Evolutionary conservation across 768 basidiomycete genomes (phyloP).

Genomic region (Scleroderma bovista): DNA sequence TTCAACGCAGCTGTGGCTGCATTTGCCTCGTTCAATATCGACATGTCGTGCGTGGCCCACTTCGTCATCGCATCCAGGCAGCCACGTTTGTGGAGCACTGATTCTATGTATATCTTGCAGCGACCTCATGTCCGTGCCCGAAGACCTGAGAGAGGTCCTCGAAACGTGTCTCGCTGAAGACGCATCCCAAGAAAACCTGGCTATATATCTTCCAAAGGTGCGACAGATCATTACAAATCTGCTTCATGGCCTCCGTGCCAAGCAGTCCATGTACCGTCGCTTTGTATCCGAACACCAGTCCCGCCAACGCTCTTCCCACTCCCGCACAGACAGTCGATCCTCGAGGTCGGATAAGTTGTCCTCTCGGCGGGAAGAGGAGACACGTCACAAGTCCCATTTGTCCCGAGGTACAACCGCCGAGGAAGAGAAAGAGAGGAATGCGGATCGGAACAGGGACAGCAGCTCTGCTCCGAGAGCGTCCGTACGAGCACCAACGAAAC

Average conservation of each 20-base stretch:
- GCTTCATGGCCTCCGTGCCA: slow-evolving; percentile 87
- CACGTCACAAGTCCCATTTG: slow-evolving; percentile 43
- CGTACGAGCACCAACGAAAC: slow-evolving; percentile 35
- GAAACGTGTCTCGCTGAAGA: slow-evolving; percentile 92
- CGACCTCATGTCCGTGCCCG: slow-evolving; percentile 82
- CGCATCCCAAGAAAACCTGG: slow-evolving; percentile 77
- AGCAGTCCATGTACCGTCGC: slow-evolving; percentile 84
- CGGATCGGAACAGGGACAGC: slow-evolving; percentile 34
- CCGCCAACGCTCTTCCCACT: slow-evolving; percentile 44
- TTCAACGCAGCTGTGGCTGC: slow-evolving; percentile 93
- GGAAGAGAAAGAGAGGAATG: slow-evolving; percentile 34
- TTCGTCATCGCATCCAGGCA: slow-evolving; percentile 6
- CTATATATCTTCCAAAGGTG: slow-evolving; percentile 85
- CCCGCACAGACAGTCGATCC: slow-evolving; percentile 53
- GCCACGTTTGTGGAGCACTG: slow-evolving; percentile 1
- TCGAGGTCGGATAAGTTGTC: slow-evolving; percentile 40
- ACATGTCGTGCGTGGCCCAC: slow-evolving; percentile 70
- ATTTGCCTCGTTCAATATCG: slow-evolving; percentile 78
- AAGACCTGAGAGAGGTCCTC: slow-evolving; percentile 82
- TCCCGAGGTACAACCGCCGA: slow-evolving; percentile 36
- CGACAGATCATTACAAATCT: slow-evolving; percentile 89
- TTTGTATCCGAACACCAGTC: slow-evolving; percentile 60
- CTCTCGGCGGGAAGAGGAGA: slow-evolving; percentile 38
- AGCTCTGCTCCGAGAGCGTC: slow-evolving; percentile 34
- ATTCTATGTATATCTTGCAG: slow-evolving; percentile 36